phyloP scores from a whole-genome alignment of 2,329 filamentous ascomycete species.

The Phialophora expanda region DNA sequence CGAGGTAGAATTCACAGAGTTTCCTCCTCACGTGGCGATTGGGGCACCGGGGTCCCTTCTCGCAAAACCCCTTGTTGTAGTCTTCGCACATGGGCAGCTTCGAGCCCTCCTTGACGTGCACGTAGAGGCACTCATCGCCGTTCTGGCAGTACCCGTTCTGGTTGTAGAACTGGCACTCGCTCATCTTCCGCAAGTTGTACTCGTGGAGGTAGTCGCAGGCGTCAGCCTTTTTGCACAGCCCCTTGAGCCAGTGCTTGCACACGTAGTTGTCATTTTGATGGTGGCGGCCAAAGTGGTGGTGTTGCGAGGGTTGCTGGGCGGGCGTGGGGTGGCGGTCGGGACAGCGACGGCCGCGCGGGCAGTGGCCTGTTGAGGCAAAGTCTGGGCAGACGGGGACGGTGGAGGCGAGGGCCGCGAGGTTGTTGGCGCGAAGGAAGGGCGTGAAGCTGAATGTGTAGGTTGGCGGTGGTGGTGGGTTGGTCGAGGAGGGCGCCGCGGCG shows the following conservation, averaged over 20 bases:
- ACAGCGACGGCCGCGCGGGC: slow-evolving; percentile 81
- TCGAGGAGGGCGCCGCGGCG: slow-evolving; percentile 1
- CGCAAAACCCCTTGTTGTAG: slow-evolving; percentile 94
- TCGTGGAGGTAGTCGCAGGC: slow-evolving; percentile 98
- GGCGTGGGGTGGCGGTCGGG: slow-evolving; percentile 76
- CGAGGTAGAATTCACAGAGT: slow-evolving; percentile 83
- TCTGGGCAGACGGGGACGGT: slow-evolving; percentile 83
- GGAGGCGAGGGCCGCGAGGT: slow-evolving; percentile 80
- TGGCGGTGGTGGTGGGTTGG: slow-evolving; percentile 46
- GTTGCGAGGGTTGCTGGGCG: slow-evolving; percentile 48
- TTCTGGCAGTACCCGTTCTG: slow-evolving; percentile 94
- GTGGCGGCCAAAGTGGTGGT: slow-evolving; percentile 37
- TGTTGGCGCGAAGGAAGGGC: slow-evolving; percentile 80
- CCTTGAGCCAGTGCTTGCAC: slow-evolving; percentile 98
- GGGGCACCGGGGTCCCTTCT: slow-evolving; percentile 81
- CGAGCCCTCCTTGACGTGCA: slow-evolving; percentile 83
- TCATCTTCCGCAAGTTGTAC: slow-evolving; percentile 97
- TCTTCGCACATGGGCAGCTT: slow-evolving; percentile 82
- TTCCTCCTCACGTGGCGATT: slow-evolving; percentile 86
- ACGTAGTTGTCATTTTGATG: slow-evolving; percentile 64
- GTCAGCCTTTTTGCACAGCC: slow-evolving; percentile 96
- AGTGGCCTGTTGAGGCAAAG: slow-evolving; percentile 77
- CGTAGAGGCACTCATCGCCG: slow-evolving; percentile 93
- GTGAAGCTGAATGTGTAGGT: slow-evolving; percentile 80
- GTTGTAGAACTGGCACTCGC: slow-evolving; percentile 96